These are phyloP conservation scores for Mycena epipterygia DNA, from an alignment of 768 basidiomycete species.

Conservation along the genomic window DNA sequence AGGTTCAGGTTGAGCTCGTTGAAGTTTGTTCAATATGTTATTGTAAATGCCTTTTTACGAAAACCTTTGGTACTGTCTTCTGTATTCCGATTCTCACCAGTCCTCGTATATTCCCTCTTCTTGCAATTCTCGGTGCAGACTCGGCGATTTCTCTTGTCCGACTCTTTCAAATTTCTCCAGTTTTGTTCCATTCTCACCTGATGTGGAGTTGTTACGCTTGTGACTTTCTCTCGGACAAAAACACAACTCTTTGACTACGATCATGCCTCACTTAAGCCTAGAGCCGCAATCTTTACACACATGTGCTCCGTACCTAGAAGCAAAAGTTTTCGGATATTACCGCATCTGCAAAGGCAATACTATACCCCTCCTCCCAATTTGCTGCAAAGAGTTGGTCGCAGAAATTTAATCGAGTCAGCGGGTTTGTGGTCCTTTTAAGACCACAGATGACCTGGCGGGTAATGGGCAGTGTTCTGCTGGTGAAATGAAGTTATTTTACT, in stretches of 20 bases:
- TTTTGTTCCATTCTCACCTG: too few species aligned
- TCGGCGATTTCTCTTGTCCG: too few species aligned
- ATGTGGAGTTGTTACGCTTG: neutral
- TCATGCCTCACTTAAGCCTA: conserved; percentile 3
- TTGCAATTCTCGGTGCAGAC: too few species aligned
- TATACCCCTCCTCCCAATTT: neutral
- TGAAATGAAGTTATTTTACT: neutral
- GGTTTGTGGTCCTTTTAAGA: conserved; percentile 2
- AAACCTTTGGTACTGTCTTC: too few species aligned
- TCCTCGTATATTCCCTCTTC: too few species aligned
- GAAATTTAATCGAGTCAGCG: too few species aligned
- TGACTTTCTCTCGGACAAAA: conserved; percentile 5
- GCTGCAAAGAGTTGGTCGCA: conserved; percentile 1
- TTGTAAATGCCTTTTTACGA: too few species aligned
- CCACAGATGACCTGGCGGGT: conserved; percentile 5
- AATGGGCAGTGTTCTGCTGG: neutral
- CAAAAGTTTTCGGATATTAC: conserved; percentile 1
- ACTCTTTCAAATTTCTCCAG: too few species aligned
- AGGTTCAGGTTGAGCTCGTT: too few species aligned
- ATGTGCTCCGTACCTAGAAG: conserved; percentile 1
- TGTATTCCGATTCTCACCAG: too few species aligned
- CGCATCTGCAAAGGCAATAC: conserved; percentile 1
- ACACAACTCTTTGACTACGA: neutral
- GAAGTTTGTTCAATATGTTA: too few species aligned
- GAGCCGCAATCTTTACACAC: neutral